These are phyloP conservation scores for Glutinoglossum americanum DNA, from an alignment of 495 filamentous ascomycete genomes.

Conservation along the genomic window DNA sequence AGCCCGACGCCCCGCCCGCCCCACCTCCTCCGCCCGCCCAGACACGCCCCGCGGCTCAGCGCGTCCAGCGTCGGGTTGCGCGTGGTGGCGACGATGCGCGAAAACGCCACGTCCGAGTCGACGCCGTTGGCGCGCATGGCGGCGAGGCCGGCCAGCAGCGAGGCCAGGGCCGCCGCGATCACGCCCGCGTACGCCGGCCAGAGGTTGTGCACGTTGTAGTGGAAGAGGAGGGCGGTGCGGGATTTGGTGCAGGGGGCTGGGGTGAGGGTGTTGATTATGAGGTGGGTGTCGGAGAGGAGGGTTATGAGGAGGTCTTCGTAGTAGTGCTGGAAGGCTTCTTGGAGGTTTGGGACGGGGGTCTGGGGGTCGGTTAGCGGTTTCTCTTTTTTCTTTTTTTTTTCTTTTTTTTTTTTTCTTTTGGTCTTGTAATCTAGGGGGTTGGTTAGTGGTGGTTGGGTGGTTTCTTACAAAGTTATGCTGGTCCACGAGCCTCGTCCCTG, in stretches of 20 bases:
- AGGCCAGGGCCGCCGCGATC: not conserved
- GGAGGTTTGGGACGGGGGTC: not conserved
- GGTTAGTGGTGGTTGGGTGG: not conserved
- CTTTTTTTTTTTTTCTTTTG: no score
- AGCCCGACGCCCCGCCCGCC: not conserved
- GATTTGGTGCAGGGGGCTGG: not conserved
- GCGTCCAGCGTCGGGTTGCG: constrained; percentile 8
- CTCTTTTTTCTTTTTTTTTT: not conserved
- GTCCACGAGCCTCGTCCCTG: not conserved
- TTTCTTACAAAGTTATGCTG: not conserved
- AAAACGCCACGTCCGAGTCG: constrained; percentile 5
- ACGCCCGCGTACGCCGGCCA: not conserved
- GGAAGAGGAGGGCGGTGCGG: not conserved
- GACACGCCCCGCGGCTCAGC: constrained; percentile 7
- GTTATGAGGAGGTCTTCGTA: not conserved
- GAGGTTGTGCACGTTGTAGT: not conserved
- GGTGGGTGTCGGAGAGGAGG: not conserved
- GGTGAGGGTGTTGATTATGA: not conserved
- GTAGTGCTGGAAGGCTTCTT: not conserved
- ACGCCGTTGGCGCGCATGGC: constrained; percentile 8
- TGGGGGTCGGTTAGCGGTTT: not conserved
- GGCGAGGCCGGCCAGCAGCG: constrained; percentile 4
- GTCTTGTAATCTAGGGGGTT: no score
- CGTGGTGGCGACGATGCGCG: constrained; percentile 9
- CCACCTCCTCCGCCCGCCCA: not conserved